Percentiles rank a stretch among this genome's conserved stretches.
Conservation (phyloP, 106 monocot genomes). For the Dendrobium nobile region DNA sequence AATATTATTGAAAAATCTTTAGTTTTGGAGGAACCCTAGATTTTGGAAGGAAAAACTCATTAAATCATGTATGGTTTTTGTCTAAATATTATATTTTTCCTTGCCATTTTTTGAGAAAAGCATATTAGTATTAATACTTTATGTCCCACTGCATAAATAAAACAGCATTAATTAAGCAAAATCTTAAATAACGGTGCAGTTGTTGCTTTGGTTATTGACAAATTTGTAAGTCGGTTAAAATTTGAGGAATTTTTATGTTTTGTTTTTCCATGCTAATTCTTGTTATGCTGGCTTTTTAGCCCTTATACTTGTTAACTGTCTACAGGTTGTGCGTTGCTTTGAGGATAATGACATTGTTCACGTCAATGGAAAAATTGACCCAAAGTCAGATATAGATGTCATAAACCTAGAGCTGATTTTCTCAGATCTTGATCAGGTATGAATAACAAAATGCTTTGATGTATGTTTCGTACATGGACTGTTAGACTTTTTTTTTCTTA, state of each 20-base stretch:
- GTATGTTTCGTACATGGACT: neutral
- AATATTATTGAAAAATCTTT: too few relatives aligned
- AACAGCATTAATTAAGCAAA: neutral
- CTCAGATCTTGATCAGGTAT: conserved; percentile 99
- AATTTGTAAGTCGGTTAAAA: neutral
- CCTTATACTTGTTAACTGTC: neutral
- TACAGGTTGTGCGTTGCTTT: conserved; percentile 95
- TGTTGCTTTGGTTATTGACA: neutral
- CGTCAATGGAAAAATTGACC: conserved; percentile 96
- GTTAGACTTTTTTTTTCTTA: neutral
- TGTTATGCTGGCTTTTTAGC: neutral
- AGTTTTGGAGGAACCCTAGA: too few relatives aligned
- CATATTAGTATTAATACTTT: neutral
- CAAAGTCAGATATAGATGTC: conserved; percentile 96
- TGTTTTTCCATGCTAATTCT: neutral
- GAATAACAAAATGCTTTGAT: neutral
- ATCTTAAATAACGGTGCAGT: neutral
- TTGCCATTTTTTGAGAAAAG: neutral
- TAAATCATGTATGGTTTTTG: neutral
- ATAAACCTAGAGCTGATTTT: conserved; percentile 97
- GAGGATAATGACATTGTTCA: conserved; percentile 98
- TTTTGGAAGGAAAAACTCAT: neutral
- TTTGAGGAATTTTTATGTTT: neutral
- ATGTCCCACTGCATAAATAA: neutral
- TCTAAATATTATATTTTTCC: neutral